Percentiles rank a stretch among this genome's conserved stretches.
These are phyloP conservation scores for Solanum okadae DNA, from an alignment of 257 asterid species.

Conservation along the genomic window DNA sequence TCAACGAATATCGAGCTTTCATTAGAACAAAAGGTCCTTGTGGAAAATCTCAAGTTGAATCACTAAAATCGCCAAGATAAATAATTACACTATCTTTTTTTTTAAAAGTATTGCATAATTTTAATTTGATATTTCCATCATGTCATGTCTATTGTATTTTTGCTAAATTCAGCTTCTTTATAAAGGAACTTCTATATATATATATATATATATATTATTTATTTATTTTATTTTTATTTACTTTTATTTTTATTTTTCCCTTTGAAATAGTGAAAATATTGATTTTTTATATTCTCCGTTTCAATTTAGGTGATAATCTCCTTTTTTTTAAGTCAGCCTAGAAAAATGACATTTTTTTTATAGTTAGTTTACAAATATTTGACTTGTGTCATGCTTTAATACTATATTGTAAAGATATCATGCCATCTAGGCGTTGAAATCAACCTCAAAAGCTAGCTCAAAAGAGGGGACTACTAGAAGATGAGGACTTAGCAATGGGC, in stretches of 20 bases:
- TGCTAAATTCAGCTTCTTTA: not conserved
- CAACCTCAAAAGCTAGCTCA: too few relatives aligned
- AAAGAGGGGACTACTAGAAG: too few relatives aligned
- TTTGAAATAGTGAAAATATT: too few relatives aligned
- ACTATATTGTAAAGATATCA: too few relatives aligned
- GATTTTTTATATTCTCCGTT: not conserved
- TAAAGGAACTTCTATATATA: not conserved
- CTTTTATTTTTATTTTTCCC: too few relatives aligned
- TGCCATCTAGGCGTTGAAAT: too few relatives aligned
- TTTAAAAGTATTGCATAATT: not conserved
- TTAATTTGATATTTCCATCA: not conserved
- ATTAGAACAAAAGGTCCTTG: slow-evolving; percentile 24
- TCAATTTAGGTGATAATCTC: not conserved
- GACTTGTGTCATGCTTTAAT: too few relatives aligned
- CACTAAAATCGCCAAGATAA: slow-evolving; percentile 7
- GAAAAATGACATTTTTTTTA: too few relatives aligned
- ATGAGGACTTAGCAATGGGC: too few relatives aligned
- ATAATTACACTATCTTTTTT: not conserved
- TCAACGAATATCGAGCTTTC: slow-evolving; percentile 14
- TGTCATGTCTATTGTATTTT: not conserved
- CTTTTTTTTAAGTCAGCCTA: fast-evolving
- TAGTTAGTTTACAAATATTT: too few relatives aligned
- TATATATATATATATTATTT: too few relatives aligned
- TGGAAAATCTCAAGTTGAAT: slow-evolving; percentile 33
- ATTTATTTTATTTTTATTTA: too few relatives aligned